These are phyloP conservation scores for Neurospora sp. DNA, from an alignment of 2,329 filamentous ascomycete genomes.

Conservation along the genomic window DNA sequence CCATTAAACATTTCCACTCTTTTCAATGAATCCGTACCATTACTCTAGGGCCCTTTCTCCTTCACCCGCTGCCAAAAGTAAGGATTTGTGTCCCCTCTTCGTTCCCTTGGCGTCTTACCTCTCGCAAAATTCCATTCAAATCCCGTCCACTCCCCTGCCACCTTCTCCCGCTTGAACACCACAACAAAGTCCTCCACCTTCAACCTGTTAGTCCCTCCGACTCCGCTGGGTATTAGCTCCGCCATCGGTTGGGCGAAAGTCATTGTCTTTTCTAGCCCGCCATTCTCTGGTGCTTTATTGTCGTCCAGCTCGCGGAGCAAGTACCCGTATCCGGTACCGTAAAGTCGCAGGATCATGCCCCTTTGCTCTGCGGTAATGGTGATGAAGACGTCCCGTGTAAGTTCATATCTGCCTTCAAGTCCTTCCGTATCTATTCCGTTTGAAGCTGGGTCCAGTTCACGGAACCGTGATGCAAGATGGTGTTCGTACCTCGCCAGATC, in stretches of 20 bases:
- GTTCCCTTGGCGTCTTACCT: neutral
- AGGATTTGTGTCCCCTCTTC: neutral
- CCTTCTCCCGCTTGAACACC: neutral
- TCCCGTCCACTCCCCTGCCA: neutral
- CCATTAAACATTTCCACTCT: neutral
- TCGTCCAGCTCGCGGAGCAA: neutral
- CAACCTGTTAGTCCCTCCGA: slow-evolving; percentile 8
- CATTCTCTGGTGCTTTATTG: neutral
- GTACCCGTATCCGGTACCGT: slow-evolving; percentile 5
- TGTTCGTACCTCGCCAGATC: slow-evolving; percentile 1
- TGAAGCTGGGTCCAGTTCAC: neutral
- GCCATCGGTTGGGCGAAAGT: slow-evolving; percentile 8
- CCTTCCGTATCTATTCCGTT: neutral
- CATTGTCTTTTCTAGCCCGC: neutral
- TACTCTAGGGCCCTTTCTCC: neutral
- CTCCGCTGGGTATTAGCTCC: slow-evolving; percentile 5
- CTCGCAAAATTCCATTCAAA: neutral
- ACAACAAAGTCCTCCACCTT: slow-evolving; percentile 4
- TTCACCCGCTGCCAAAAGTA: neutral
- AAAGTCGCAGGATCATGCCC: neutral
- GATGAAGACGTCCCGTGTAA: neutral
- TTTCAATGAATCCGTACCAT: neutral
- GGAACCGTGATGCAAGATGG: neutral
- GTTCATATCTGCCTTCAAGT: neutral
- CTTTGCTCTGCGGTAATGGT: neutral